These are phyloP conservation scores for Paramecium pentaurelia DNA, from an alignment of 73 alveolate genomes.

Conservation along the genomic window DNA sequence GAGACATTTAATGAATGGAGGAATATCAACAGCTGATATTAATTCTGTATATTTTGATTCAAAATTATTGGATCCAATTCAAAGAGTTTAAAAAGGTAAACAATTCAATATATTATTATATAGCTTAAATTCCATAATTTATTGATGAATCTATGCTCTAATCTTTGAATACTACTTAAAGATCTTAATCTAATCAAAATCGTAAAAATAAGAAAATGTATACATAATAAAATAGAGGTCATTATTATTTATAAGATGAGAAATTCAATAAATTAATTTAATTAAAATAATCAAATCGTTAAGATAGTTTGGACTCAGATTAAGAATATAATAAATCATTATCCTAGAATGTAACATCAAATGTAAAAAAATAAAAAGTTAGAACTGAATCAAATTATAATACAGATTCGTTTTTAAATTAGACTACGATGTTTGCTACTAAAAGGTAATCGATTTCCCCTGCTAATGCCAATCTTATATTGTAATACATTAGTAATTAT, in stretches of 20 bases:
- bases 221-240: neutral
- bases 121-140: neutral
- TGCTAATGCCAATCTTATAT: neutral
- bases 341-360: neutral
- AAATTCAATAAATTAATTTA: neutral
- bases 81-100: neutral
- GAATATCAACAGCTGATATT: slow-evolving; percentile 61
- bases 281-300: neutral
- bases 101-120: neutral
- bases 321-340: neutral
- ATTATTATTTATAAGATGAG: neutral
- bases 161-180: neutral
- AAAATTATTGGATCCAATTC: neutral
- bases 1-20: slow-evolving; percentile 77
- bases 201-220: neutral
- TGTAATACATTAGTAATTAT: neutral
- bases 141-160: neutral
- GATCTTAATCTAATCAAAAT: neutral
- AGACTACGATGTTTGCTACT: neutral
- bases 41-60: slow-evolving; percentile 32
- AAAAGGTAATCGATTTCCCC: neutral
- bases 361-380: neutral
- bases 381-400: neutral
- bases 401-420: neutral
- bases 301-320: neutral